Evolutionary conservation across 768 basidiomycete genomes (phyloP).

Genomic region (Psilocybe sp.): DNA sequence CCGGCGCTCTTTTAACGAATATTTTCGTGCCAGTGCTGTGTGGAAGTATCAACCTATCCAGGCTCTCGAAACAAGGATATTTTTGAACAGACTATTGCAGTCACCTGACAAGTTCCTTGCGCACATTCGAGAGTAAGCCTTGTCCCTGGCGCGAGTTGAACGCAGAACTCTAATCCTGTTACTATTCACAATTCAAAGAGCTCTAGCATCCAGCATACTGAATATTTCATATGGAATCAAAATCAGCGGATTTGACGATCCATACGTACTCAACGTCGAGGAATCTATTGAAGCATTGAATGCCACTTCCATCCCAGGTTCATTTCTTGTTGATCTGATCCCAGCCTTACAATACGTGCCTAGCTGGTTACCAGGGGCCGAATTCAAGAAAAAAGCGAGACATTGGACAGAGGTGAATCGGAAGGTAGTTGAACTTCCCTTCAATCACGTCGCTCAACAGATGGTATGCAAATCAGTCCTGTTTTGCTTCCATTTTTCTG

Average conservation of each 20-base stretch:
- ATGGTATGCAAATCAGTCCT: conserved; percentile 28
- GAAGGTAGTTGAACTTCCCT: conserved; percentile 17
- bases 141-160: conserved; percentile 3
- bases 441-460: too few species aligned
- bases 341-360: conserved; percentile 43
- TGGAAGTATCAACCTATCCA: conserved; percentile 44
- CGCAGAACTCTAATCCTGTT: background rate
- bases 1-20: conserved; percentile 46
- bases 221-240: too few species aligned
- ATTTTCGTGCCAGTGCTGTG: conserved; percentile 40
- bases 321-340: conserved; percentile 33
- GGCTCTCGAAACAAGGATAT: conserved; percentile 36
- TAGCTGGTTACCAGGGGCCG: conserved; percentile 51
- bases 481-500: too few species aligned
- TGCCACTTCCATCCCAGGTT: conserved; percentile 33
- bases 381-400: conserved; percentile 41
- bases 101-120: conserved; percentile 15
- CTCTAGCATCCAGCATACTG: conserved; percentile 35
- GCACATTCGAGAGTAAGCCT: conserved; percentile 17
- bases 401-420: conserved; percentile 22
- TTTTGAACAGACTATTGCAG: conserved; percentile 31
- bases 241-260: too few species aligned
- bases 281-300: conserved; percentile 45
- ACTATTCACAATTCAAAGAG: conserved; percentile 23
- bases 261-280: too few species aligned